phyloP scores from a whole-genome alignment of 129 eudicot genomes.

The Arctium lappa region DNA sequence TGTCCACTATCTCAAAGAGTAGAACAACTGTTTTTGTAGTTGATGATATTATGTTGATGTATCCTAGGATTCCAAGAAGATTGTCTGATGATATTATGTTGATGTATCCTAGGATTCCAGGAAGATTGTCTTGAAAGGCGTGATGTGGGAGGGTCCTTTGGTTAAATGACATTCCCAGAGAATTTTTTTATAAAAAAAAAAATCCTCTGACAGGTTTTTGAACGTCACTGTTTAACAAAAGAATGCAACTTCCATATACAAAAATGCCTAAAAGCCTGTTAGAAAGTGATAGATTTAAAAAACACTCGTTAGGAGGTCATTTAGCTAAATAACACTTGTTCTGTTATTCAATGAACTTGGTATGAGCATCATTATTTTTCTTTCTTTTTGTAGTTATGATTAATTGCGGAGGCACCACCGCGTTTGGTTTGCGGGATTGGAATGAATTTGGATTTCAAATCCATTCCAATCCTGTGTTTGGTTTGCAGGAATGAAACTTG shows the following conservation, averaged over 20 bases:
- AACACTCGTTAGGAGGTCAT: background rate
- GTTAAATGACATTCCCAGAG: background rate
- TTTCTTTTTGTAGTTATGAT: background rate
- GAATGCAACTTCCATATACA: too few relatives aligned
- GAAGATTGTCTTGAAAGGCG: background rate
- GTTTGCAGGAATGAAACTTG: too few relatives aligned
- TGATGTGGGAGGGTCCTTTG: background rate
- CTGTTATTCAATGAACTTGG: background rate
- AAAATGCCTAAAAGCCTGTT: too few relatives aligned
- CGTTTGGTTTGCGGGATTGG: constrained; percentile 48
- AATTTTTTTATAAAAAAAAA: too few relatives aligned
- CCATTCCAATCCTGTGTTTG: too few relatives aligned
- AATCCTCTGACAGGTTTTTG: too few relatives aligned
- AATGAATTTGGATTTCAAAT: too few relatives aligned
- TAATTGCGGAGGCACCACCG: constrained; percentile 58
- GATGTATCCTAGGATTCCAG: too few relatives aligned
- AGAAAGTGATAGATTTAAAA: background rate
- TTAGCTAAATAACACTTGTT: background rate
- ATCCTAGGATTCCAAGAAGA: background rate
- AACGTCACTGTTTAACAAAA: too few relatives aligned
- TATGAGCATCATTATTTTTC: background rate
- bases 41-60: background rate
- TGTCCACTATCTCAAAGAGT: background rate
- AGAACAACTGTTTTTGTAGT: background rate
- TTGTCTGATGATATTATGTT: too few relatives aligned